Evolutionary conservation across 2,329 filamentous ascomycete species (phyloP).

Genomic region (Pseudonectria buxi): DNA sequence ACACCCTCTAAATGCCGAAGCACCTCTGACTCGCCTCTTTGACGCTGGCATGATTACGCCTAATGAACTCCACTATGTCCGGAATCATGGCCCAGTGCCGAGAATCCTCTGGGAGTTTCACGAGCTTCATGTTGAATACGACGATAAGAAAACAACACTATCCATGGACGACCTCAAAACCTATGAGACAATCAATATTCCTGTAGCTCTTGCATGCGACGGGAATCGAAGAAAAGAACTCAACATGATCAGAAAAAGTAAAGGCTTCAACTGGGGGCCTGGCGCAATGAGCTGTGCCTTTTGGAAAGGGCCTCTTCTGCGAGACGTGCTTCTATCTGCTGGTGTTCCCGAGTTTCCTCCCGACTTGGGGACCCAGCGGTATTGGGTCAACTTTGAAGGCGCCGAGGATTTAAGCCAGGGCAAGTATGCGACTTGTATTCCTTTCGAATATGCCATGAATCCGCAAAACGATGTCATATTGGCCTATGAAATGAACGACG

Average conservation of each 20-base stretch:
- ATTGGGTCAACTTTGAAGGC: constrained; percentile 44
- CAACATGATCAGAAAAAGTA: constrained; percentile 41
- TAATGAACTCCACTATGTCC: constrained; percentile 44
- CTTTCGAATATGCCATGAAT: constrained; percentile 42
- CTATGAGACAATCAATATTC: constrained; percentile 41
- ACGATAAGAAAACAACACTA: constrained; percentile 28
- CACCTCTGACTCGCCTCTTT: constrained; percentile 34
- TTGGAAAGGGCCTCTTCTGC: constrained; percentile 41
- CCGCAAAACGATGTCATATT: constrained; percentile 41
- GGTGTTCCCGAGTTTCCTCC: constrained; percentile 26
- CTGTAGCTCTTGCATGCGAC: constrained; percentile 41
- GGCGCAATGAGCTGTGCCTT: constrained; percentile 42
- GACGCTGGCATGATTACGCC: constrained; percentile 44
- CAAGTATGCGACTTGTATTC: constrained; percentile 41
- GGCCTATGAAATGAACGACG: constrained; percentile 39
- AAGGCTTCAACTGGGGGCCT: constrained; percentile 41
- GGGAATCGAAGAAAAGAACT: constrained; percentile 46
- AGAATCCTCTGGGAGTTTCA: constrained; percentile 43
- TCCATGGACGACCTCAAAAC: constrained; percentile 38
- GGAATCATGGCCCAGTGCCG: constrained; percentile 48
- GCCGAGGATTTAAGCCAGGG: constrained; percentile 40
- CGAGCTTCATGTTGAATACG: constrained; percentile 35
- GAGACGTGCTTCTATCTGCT: constrained; percentile 37
- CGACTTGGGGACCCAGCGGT: constrained; percentile 1
- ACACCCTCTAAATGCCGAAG: constrained; percentile 46